Conservation (phyloP, 1,284 basidiomycete species). For the Pisolithus thermaeus region DNA sequence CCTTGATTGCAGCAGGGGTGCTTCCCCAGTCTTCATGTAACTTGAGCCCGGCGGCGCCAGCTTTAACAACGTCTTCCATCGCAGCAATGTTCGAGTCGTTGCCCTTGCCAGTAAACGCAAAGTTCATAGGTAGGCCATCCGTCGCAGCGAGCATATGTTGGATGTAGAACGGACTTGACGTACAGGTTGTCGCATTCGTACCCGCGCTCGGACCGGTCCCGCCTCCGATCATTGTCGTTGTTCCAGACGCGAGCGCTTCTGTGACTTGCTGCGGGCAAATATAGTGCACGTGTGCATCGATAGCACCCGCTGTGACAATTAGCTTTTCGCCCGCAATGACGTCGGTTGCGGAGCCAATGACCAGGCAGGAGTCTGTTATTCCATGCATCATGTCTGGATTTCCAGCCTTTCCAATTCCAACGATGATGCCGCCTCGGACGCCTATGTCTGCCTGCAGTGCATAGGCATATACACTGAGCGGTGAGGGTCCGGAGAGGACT, state of each 20-base stretch:
- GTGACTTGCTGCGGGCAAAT: slow-evolving; percentile 91
- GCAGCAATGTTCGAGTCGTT: slow-evolving; percentile 78
- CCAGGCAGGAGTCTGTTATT: slow-evolving; percentile 62
- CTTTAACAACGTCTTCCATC: slow-evolving; percentile 79
- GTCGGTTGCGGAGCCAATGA: slow-evolving; percentile 87
- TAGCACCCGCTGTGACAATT: slow-evolving; percentile 89
- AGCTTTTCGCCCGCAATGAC: slow-evolving; percentile 94
- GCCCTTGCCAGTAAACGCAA: slow-evolving; percentile 90
- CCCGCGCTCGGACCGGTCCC: slow-evolving; percentile 92
- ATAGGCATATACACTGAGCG: background rate
- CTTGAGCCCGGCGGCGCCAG: slow-evolving; percentile 91
- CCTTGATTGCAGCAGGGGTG: slow-evolving; percentile 82
- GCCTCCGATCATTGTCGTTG: slow-evolving; percentile 88
- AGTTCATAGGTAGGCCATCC: slow-evolving; percentile 87
- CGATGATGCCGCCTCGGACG: slow-evolving; percentile 79
- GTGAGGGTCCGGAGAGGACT: background rate
- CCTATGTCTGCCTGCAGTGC: slow-evolving; percentile 87
- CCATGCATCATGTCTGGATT: slow-evolving; percentile 93
- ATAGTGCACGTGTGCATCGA: slow-evolving; percentile 91
- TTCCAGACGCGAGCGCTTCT: slow-evolving; percentile 65
- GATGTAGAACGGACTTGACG: slow-evolving; percentile 84
- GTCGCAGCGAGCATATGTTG: slow-evolving; percentile 84
- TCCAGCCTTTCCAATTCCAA: slow-evolving; percentile 92
- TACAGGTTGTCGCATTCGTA: slow-evolving; percentile 90
- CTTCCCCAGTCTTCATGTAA: slow-evolving; percentile 99